Evolutionary conservation across 106 monocot genomes (phyloP).

Genomic region (Vanilla planifolia): DNA sequence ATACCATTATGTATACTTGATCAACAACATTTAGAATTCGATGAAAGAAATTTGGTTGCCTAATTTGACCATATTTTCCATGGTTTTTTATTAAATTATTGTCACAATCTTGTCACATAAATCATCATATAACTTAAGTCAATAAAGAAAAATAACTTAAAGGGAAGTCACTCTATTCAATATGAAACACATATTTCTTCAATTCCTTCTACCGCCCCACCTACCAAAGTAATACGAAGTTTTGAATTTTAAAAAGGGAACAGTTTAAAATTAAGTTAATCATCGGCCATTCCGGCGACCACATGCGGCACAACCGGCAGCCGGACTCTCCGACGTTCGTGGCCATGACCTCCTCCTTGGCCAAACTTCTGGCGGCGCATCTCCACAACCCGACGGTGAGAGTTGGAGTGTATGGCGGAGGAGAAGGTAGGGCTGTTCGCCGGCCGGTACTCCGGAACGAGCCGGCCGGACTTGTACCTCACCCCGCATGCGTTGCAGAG

Average conservation of each 20-base stretch:
- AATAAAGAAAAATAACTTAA: too few relatives aligned
- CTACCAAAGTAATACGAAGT: not conserved
- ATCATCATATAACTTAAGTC: too few relatives aligned
- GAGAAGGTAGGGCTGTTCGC: constrained; percentile 61
- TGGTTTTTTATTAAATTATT: too few relatives aligned
- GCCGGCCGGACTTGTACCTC: constrained; percentile 37
- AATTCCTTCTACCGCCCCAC: not conserved
- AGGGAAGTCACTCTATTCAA: constrained; percentile 2
- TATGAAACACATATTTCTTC: not conserved
- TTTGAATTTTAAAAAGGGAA: not conserved
- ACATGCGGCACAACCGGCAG: too few relatives aligned
- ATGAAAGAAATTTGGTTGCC: too few relatives aligned
- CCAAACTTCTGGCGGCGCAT: constrained; percentile 34
- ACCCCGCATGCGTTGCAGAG: constrained; percentile 60
- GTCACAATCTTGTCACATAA: too few relatives aligned
- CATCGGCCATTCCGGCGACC: not conserved
- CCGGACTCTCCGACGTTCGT: not conserved
- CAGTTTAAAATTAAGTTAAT: not conserved
- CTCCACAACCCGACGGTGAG: constrained; percentile 50
- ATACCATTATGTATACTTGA: too few relatives aligned
- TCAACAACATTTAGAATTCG: too few relatives aligned
- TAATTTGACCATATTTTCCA: too few relatives aligned
- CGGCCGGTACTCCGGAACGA: constrained; percentile 68
- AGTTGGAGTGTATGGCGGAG: constrained; percentile 52
- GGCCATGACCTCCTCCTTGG: not conserved